A percentile compares a stretch with the other conserved stretches of the same genome.
Conservation (phyloP, 352 stramenopile species). For the Phytophthora hibernalis region DNA sequence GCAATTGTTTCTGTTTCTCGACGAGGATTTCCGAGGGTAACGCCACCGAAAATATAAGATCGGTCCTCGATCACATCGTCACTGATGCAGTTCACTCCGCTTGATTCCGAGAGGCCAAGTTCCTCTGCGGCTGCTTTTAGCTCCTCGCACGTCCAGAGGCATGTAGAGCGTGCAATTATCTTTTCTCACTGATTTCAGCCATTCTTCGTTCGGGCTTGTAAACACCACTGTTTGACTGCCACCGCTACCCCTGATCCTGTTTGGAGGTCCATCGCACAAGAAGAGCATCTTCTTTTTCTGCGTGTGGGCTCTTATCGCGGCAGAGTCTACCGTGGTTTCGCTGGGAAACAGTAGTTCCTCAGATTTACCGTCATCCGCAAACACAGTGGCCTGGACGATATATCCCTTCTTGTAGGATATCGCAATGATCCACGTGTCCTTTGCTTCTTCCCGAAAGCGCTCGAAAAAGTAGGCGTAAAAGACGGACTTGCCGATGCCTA, state of each 20-base stretch:
- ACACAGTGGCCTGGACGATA: not conserved
- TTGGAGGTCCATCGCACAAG: conserved; percentile 7
- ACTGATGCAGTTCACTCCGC: not conserved
- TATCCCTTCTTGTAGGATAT: not conserved
- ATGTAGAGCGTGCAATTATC: conserved; percentile 1
- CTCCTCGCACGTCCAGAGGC: conserved; percentile 11
- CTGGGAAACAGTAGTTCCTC: not conserved
- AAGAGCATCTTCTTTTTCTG: conserved; percentile 6
- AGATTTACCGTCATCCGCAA: not conserved
- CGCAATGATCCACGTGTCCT: conserved; percentile 8
- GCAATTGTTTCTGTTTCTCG: not conserved
- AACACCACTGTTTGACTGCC: conserved; percentile 3
- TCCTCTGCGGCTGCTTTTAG: conserved; percentile 1
- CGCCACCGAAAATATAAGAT: conserved; percentile 8
- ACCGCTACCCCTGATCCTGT: not conserved
- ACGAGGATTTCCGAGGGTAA: not conserved
- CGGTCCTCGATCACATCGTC: not conserved
- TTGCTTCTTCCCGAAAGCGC: conserved; percentile 1
- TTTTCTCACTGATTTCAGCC: conserved; percentile 1
- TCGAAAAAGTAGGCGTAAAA: conserved; percentile 7
- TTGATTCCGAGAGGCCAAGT: not conserved
- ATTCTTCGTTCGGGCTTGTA: conserved; percentile 1
- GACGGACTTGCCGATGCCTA: conserved; percentile 14
- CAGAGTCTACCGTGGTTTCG: not conserved
- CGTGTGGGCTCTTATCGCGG: not conserved